These are phyloP conservation scores for Trichoderma arundinaceum DNA, from an alignment of 2,329 filamentous ascomycete genomes.

Conservation along the genomic window DNA sequence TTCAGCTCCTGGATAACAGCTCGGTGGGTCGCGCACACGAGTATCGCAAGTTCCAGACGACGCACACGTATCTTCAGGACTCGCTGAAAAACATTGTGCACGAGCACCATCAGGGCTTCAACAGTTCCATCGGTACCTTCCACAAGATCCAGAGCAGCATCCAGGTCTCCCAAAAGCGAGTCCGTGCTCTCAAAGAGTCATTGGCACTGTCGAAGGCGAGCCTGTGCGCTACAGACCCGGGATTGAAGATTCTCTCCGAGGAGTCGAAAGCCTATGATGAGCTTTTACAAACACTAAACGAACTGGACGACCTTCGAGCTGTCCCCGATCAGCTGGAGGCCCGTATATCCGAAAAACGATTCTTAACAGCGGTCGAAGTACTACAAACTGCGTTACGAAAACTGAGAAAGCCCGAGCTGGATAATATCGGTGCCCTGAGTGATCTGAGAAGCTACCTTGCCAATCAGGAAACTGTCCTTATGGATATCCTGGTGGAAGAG, in stretches of 20 bases:
- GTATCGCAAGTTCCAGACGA: constrained; percentile 81
- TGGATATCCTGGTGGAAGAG: constrained; percentile 96
- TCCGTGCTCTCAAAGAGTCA: constrained; percentile 83
- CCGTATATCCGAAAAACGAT: constrained; percentile 93
- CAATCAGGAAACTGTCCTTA: constrained; percentile 89
- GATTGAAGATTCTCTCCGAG: constrained; percentile 86
- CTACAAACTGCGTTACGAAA: constrained; percentile 85
- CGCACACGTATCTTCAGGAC: constrained; percentile 86
- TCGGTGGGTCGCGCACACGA: constrained; percentile 91
- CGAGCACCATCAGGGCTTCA: constrained; percentile 98
- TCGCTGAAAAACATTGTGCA: constrained; percentile 95
- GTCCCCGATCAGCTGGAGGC: constrained; percentile 93
- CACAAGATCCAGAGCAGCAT: constrained; percentile 98
- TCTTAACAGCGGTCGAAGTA: constrained; percentile 89
- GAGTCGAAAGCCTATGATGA: constrained; percentile 90
- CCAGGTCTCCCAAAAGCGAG: constrained; percentile 82
- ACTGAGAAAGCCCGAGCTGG: constrained; percentile 84
- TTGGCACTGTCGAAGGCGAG: constrained; percentile 79
- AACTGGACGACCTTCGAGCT: constrained; percentile 84
- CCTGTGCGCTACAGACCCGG: constrained; percentile 83
- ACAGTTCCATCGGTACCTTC: constrained; percentile 97
- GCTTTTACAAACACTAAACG: constrained; percentile 79
- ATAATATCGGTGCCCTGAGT: constrained; percentile 85
- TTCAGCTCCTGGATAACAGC: constrained; percentile 92
- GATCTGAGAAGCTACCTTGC: constrained; percentile 87